Percentiles rank a stretch among this genome's conserved stretches.
These are phyloP conservation scores for Suhomyces kilbournensis DNA, from an alignment of 805 yeast species.

Conservation along the genomic window DNA sequence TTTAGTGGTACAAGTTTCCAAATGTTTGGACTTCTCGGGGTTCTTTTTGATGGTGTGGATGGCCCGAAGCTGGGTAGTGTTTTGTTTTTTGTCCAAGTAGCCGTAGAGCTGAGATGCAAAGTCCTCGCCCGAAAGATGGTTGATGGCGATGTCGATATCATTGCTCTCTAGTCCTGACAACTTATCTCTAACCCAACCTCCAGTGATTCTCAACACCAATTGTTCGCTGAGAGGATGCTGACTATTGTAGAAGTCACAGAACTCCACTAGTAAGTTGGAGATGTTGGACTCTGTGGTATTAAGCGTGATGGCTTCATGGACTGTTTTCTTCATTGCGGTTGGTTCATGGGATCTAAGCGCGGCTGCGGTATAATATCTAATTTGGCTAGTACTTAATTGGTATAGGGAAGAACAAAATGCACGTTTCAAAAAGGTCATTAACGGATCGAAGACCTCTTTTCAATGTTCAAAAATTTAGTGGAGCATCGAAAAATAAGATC, in stretches of 20 bases:
- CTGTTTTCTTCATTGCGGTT: conserved; percentile 1
- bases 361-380: background rate
- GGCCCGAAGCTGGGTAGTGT: conserved; percentile 30
- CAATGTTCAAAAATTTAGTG: background rate
- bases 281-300: conserved; percentile 42
- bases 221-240: conserved; percentile 11
- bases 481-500: background rate
- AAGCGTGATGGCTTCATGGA: conserved; percentile 5
- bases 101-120: conserved; percentile 68
- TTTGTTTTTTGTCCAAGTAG: conserved; percentile 35
- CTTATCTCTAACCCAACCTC: conserved; percentile 99
- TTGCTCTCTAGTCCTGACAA: conserved; percentile 74
- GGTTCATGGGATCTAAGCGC: background rate
- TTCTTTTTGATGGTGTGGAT: conserved; percentile 85
- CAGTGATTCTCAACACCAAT: conserved; percentile 78
- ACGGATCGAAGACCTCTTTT: background rate
- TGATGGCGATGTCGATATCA: conserved; percentile 91
- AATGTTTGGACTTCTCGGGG: conserved; percentile 93
- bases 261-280: conserved; percentile 38
- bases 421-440: background rate
- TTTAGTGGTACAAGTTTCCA: conserved; percentile 94
- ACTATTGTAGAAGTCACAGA: conserved; percentile 36
- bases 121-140: conserved; percentile 77
- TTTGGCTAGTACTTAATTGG: background rate
- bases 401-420: background rate